These are phyloP conservation scores for Begonia peltatifolia DNA, from an alignment of 306 rosid genomes.

Conservation along the genomic window DNA sequence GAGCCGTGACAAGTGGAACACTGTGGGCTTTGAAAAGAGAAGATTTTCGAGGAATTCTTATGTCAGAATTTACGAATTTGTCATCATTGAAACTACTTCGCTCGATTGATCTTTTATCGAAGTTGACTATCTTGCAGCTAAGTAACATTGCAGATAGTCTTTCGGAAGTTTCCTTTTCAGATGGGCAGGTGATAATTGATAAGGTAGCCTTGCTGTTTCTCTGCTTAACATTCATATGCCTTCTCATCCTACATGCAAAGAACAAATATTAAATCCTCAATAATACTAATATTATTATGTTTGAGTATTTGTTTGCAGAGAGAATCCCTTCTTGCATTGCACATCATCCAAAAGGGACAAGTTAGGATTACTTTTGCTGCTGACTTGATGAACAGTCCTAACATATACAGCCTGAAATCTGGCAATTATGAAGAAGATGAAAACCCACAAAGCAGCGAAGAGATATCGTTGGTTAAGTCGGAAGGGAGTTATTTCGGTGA, in stretches of 20 bases:
- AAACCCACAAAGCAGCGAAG: constrained; percentile 20
- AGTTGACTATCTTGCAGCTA: constrained; percentile 86
- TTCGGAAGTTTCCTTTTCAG: constrained; percentile 64
- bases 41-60: constrained; percentile 92
- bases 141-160: constrained; percentile 89
- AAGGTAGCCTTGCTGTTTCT: constrained; percentile 30
- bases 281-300: constrained; percentile 4
- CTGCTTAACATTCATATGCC: neutral
- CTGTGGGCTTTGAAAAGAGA: constrained; percentile 96
- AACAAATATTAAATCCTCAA: no score
- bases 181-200: constrained; percentile 63
- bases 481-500: constrained; percentile 98
- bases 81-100: constrained; percentile 90
- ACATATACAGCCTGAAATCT: constrained; percentile 46
- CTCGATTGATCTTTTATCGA: constrained; percentile 78
- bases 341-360: constrained; percentile 81
- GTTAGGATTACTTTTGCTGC: constrained; percentile 60
- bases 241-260: neutral
- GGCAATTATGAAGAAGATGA: constrained; percentile 38
- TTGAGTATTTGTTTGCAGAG: constrained; percentile 34
- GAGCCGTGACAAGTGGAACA: constrained; percentile 88
- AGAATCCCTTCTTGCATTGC: constrained; percentile 46
- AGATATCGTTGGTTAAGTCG: constrained; percentile 52
- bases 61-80: constrained; percentile 84
- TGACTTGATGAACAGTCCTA: constrained; percentile 37